Percentiles rank a stretch among this genome's conserved stretches.
phyloP scores from a whole-genome alignment of 192 early-diverging fungal species.

The Gamsiella multidivaricata region DNA sequence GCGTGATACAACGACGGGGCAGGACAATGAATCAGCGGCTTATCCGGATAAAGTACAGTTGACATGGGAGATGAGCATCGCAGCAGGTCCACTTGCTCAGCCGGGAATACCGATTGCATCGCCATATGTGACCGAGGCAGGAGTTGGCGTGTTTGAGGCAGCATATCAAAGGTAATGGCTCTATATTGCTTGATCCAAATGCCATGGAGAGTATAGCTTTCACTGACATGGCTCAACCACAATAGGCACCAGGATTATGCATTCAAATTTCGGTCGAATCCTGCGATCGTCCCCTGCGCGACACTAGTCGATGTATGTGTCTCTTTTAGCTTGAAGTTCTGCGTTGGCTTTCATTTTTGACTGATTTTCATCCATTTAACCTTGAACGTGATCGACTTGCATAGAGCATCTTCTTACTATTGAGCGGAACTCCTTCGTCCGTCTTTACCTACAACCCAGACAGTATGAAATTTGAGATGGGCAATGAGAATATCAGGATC shows the following conservation, averaged over 20 bases:
- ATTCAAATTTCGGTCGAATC: constrained; percentile 21
- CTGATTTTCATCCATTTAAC: no score
- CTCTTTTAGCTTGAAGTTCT: no score
- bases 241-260: constrained; percentile 25
- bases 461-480: constrained; percentile 17
- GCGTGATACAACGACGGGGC: background rate
- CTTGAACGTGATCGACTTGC: no score
- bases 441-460: constrained; percentile 22
- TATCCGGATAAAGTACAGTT: constrained; percentile 4
- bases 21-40: background rate
- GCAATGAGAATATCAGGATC: constrained; percentile 11
- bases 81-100: constrained; percentile 2
- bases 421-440: constrained; percentile 27
- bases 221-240: no score
- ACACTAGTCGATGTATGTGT: constrained; percentile 16
- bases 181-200: background rate
- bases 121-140: constrained; percentile 29
- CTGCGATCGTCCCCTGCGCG: constrained; percentile 1
- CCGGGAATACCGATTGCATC: constrained; percentile 8
- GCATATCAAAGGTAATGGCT: constrained; percentile 30
- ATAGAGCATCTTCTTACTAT: constrained; percentile 23
- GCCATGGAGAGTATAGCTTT: no score
- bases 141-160: constrained; percentile 17
- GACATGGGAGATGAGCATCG: constrained; percentile 28
- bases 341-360: no score